Evolutionary conservation across 2,329 filamentous ascomycete species (phyloP), one percentile per base, ranked within the genome.

Genomic region (Fusarium sp.): DNA sequence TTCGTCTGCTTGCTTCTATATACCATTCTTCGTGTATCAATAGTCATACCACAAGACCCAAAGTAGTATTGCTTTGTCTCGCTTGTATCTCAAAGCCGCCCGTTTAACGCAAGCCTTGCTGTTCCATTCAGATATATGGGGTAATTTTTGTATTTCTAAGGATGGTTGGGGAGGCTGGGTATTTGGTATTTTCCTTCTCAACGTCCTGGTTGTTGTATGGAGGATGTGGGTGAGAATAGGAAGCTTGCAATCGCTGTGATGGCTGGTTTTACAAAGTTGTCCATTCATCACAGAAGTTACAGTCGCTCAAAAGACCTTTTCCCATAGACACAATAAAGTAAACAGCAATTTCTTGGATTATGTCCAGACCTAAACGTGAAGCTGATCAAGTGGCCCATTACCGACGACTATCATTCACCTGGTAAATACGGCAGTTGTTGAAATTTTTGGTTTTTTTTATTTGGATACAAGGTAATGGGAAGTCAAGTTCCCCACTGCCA

Each of bases 1-100:
- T 41, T 41, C 32, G 17, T 38, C 26, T 52, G 20, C 41, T 55
- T 55, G 44, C 58, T 46, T 65, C 23, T 46, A 54, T 75, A 73
- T 75, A 73, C 70, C 68, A 72, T 75, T 71, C 67, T 62, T 69
- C 35, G 33, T 62, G 70, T 75, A 75, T 59, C 68, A 65, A 72
- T 73, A 74, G 40, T 67, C 62, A 58, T 64, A 66, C 46, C 56
- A 57, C 45, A 60, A 59, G 68, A 52, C 55, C 27, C 52, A 35
- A 11, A 27, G 32, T 20, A 56, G 60, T 50, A 65, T 73, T 62
- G 30, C 12, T 70, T 65, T 57, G 53, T 55, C 30, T 62, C 37
- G 38, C 27, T 38, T 59, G 18, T 40, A 27, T 17, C 52, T 59
- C 30, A 7, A 38, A 48, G 52, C 44, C 64, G 54, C 66, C 59